A percentile compares a stretch with the other conserved stretches of the same genome.
phyloP scores from a whole-genome alignment of 441 rosid species.

The Adansonia gregorii region DNA sequence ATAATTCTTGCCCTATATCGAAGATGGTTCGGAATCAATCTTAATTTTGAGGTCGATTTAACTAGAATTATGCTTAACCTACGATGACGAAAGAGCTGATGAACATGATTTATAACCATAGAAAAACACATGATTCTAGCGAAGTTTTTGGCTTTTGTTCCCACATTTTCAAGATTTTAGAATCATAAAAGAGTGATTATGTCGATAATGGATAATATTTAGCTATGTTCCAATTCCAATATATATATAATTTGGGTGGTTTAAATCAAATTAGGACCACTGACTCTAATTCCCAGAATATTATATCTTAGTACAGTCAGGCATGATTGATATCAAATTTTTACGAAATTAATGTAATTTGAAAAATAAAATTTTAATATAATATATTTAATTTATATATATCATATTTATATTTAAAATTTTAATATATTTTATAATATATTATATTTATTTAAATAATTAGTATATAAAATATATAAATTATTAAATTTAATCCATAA shows the following conservation, averaged over 20 bases:
- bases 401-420: too few species aligned
- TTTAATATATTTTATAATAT: too few species aligned
- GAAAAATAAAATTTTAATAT: background rate
- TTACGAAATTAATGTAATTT: background rate
- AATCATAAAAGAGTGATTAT: constrained; percentile 29
- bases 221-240: constrained; percentile 8
- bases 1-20: constrained; percentile 26
- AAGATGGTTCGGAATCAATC: constrained; percentile 36
- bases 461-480: too few species aligned
- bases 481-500: background rate
- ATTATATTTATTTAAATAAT: too few species aligned
- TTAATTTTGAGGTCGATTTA: constrained; percentile 21
- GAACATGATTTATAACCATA: background rate
- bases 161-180: constrained; percentile 26
- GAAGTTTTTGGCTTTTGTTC: constrained; percentile 56
- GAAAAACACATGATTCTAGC: constrained; percentile 43
- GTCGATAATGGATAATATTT: constrained; percentile 37
- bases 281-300: constrained; percentile 39
- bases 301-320: background rate
- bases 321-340: constrained; percentile 20
- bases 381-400: too few species aligned
- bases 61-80: background rate
- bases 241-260: constrained; percentile 21
- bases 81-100: constrained; percentile 11
- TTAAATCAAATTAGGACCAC: constrained; percentile 43